phyloP scores from a whole-genome alignment of 495 filamentous ascomycete genomes.

The Neurospora sp. region DNA sequence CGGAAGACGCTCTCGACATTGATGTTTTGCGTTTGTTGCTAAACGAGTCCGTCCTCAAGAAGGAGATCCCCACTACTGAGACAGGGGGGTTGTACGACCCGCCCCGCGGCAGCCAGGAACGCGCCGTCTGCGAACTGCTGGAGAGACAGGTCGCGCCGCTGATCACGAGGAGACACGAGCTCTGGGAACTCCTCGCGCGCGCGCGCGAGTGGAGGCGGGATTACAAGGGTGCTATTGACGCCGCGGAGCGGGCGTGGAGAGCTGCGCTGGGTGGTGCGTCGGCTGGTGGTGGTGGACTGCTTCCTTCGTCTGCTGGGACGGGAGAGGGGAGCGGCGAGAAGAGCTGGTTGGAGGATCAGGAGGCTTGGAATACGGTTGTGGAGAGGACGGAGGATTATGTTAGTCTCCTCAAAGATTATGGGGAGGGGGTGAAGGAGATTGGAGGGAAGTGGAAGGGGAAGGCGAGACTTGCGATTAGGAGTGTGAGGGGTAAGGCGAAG shows the following conservation, averaged over 20 bases:
- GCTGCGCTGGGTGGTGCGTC: conserved; percentile 39
- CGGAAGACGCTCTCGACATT: conserved; percentile 67
- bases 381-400: conserved; percentile 55
- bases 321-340: conserved; percentile 8
- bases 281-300: conserved; percentile 10
- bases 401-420: conserved; percentile 56
- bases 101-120: conserved; percentile 35
- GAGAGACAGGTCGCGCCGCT: conserved; percentile 64
- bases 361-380: conserved; percentile 50
- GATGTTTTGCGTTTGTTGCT: conserved; percentile 63
- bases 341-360: conserved; percentile 36
- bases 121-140: conserved; percentile 58
- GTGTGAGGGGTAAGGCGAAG: conserved; percentile 72
- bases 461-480: conserved; percentile 69
- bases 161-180: conserved; percentile 64
- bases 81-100: conserved; percentile 24
- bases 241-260: conserved; percentile 84
- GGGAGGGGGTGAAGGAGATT: conserved; percentile 38
- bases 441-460: conserved; percentile 76
- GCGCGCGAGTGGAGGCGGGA: conserved; percentile 61
- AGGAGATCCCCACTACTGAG: conserved; percentile 9
- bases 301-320: not conserved
- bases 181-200: conserved; percentile 65
- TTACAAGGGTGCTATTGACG: conserved; percentile 61
- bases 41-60: conserved; percentile 48